These are phyloP conservation scores for Beauveria sp. DNA, from an alignment of 2,329 filamentous ascomycete genomes.

Conservation along the genomic window DNA sequence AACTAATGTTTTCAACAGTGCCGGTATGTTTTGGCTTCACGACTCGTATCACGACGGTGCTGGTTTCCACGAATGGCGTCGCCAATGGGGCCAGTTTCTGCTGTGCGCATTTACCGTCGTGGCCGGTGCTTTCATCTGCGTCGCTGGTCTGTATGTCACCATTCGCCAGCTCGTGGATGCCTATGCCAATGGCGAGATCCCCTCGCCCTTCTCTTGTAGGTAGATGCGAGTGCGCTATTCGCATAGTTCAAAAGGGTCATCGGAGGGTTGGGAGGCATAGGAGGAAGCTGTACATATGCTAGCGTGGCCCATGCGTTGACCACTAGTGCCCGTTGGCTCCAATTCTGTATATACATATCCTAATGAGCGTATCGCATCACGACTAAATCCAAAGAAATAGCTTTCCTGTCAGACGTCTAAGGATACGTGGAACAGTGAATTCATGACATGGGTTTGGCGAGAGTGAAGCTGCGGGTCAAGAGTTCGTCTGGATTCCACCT, in stretches of 20 bases:
- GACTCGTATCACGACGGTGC: constrained; percentile 37
- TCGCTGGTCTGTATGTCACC: constrained; percentile 42
- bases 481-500: constrained; percentile 2
- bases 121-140: constrained; percentile 39
- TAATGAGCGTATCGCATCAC: not conserved
- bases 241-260: too few species aligned
- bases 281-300: not conserved
- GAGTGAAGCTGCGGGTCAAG: not conserved
- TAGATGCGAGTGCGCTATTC: not conserved
- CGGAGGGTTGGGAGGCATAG: too few species aligned
- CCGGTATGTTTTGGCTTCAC: constrained; percentile 45
- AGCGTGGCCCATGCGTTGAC: not conserved
- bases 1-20: constrained; percentile 14
- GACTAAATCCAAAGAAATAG: not conserved
- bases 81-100: constrained; percentile 29
- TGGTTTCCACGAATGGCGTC: constrained; percentile 29
- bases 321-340: not conserved
- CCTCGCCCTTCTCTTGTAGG: constrained; percentile 13
- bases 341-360: not conserved
- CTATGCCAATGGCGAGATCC: constrained; percentile 14
- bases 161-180: constrained; percentile 26
- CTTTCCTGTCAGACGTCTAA: not conserved
- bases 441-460: not conserved
- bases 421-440: not conserved
- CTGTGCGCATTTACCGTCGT: constrained; percentile 34